Evolutionary conservation across 73 alveolate genomes (phyloP), one percentile per base, ranked within the genome.

Genomic region (Diophrys appendiculata): DNA sequence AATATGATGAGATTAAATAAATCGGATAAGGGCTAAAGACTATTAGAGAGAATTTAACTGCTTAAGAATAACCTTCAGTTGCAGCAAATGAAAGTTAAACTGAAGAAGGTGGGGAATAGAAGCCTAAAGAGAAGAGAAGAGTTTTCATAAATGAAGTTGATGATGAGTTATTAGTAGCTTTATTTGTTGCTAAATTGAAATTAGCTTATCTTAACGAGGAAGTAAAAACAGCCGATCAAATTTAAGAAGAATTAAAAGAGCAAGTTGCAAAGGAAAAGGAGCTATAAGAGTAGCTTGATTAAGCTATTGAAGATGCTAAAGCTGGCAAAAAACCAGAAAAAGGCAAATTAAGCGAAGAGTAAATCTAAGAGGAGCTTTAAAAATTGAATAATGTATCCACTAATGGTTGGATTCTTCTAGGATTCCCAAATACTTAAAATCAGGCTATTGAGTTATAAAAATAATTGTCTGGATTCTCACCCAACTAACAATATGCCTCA

Each of bases 391-490:
- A 56, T 34, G 54, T 81, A 2, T 67, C 30, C 2, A 24, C 34
- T 53, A 88, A 91, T 56, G 99, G 99, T 0, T 94, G 97, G 93
- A 81, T 96, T 29, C 72, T 96, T 11, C 88, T 92, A 0, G 98
- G 91, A 67, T 96, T 92, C 90, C 99, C 99, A 31, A 82, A 92
- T 60, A 96, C 96, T 31, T 83, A 82, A 52, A 81, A 81, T 25
- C 97, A 96, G 80, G 98, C 98, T 1, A 89, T 93, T 68, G n/a
- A n/a, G n/a, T n/a, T n/a, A n/a, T n/a, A n/a, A n/a, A n/a, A n/a
- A n/a, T n/a, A n/a, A n/a, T n/a, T n/a, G n/a, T n/a, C n/a, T n/a
- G n/a, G n/a, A n/a, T n/a, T n/a, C n/a, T n/a, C n/a, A n/a, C n/a
- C n/a, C n/a, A n/a, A n/a, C n/a, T n/a, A n/a, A n/a, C n/a, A n/a